Base-by-base conservation (phyloP, 495 filamentous ascomycete genomes). In the Collariella sp. region DNA sequence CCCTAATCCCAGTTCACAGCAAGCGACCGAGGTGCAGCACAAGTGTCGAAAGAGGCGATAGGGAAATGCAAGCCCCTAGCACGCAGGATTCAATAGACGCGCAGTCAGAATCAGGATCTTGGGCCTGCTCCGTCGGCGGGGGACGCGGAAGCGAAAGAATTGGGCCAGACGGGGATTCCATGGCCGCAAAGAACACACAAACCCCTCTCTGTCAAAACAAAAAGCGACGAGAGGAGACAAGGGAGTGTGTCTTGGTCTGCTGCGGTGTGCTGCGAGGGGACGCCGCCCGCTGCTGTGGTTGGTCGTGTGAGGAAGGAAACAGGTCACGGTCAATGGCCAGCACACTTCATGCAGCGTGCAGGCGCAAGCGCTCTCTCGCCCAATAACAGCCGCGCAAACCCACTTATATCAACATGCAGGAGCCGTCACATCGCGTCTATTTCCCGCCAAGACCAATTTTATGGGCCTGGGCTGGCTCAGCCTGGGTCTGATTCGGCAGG, bases 371-470 rank as follows among this genome's bases (percentile, higher is more conserved):
- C 67, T 61, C 56, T 46, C 20, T 23, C 18, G 42, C 10, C 63
- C 59, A 66, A 64, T 64, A 5, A 24, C 4, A 24, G 55, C 50
- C 34, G 46, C 16, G 11, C 10, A n/a, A 38, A 54, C 40, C 51
- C 57, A 46, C 45, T 10, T 7, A 19, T 45, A 56, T 40, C 56
- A 57, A 56, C 58, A 55, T 63, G 62, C 61, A 56, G 43, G 15
- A 45, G 50, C 45, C 60, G 56, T 70, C 66, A 67, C 66, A 66
- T 59, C 66, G 67, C 67, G 66, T 61, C 66, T 68, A 67, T 59
- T 65, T 52, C 46, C 36, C 31, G 20, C 49, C 48, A 40, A 44
- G 29, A 41, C 51, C 5, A 38, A 60, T 59, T 58, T 58, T 52
- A 59, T 34, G 42, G 3, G 22, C 42, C 43, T 24, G n/a, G n/a